phyloP scores from a whole-genome alignment of 23 red algal genomes.

The Agarophyton chilense region DNA sequence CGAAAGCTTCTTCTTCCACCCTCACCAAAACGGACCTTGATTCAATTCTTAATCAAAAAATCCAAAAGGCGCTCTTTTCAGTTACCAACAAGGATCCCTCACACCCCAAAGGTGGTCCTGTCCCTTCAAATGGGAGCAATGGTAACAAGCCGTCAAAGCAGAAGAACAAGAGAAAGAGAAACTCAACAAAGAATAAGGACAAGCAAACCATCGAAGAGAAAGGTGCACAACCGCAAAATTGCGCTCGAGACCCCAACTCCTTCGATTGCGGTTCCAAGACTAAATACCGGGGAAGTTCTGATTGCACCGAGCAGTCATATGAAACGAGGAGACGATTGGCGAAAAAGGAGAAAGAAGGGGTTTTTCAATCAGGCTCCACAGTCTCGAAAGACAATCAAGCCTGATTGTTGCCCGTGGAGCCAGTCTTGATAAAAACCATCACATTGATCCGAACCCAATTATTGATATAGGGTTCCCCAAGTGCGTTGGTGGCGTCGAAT shows the following conservation, averaged over 20 bases:
- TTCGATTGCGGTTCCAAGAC: no score
- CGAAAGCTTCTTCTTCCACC: background rate
- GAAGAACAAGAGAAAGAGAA: no score
- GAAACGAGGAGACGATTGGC: background rate
- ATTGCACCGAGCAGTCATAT: no score
- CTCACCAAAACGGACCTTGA: background rate
- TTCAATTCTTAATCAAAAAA: background rate
- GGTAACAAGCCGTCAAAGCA: no score
- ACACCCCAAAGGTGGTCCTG: no score
- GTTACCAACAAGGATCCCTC: no score
- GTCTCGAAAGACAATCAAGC: background rate
- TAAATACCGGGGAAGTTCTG: no score
- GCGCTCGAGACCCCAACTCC: no score
- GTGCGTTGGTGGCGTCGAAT: background rate
- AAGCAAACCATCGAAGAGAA: no score
- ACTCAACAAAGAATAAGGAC: no score
- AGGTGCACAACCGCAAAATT: no score
- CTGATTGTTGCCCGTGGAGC: background rate
- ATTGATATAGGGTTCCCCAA: conserved; percentile 11
- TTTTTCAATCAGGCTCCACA: conserved; percentile 8
- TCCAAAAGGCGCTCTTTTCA: background rate
- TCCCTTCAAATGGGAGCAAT: background rate
- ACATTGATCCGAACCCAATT: conserved; percentile 28
- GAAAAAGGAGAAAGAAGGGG: background rate
- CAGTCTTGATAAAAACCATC: background rate